Evolutionary conservation across 345 rosid species (phyloP).

Genomic region (Gynandropsis gynandra): DNA sequence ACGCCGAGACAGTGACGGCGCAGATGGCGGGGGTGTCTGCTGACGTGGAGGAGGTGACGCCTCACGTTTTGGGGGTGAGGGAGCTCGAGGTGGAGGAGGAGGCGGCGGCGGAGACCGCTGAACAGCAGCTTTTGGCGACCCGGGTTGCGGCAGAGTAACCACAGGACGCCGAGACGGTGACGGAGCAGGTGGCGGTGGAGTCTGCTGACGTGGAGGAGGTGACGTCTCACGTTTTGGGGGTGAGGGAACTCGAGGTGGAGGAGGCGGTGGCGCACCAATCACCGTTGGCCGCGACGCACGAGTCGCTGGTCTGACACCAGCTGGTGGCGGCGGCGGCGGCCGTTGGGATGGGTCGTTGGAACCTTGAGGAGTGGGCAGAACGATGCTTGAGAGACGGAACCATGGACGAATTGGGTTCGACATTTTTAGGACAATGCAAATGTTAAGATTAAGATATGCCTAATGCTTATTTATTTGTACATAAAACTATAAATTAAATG

Average conservation of each 20-base stretch:
- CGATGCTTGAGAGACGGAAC: slow-evolving; percentile 33
- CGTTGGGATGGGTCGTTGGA: slow-evolving; percentile 26
- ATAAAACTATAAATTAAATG: slow-evolving; percentile 2
- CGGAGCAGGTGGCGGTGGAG: not conserved
- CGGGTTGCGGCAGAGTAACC: not conserved
- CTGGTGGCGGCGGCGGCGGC: slow-evolving; percentile 16
- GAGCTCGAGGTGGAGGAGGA: slow-evolving; percentile 16
- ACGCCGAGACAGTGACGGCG: too few relatives aligned
- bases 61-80: not conserved
- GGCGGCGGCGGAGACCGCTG: slow-evolving; percentile 7
- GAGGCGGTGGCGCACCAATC: too few relatives aligned
- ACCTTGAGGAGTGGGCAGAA: slow-evolving; percentile 28
- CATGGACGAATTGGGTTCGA: slow-evolving; percentile 34
- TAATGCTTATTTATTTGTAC: slow-evolving; percentile 4
- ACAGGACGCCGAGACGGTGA: not conserved
- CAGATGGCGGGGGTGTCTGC: too few relatives aligned
- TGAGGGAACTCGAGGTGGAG: too few relatives aligned
- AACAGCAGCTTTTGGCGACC: slow-evolving; percentile 19
- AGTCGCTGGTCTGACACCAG: slow-evolving; percentile 6
- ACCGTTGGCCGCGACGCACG: too few relatives aligned
- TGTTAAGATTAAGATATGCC: slow-evolving; percentile 7
- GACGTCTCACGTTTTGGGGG: too few relatives aligned
- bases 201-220: slow-evolving; percentile 5
- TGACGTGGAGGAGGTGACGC: not conserved
- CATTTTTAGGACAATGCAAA: slow-evolving; percentile 24